Evolutionary conservation across 2,329 filamentous ascomycete genomes (phyloP), one percentile per base, ranked within the genome.

Genomic region (Calonectria ilicicola): DNA sequence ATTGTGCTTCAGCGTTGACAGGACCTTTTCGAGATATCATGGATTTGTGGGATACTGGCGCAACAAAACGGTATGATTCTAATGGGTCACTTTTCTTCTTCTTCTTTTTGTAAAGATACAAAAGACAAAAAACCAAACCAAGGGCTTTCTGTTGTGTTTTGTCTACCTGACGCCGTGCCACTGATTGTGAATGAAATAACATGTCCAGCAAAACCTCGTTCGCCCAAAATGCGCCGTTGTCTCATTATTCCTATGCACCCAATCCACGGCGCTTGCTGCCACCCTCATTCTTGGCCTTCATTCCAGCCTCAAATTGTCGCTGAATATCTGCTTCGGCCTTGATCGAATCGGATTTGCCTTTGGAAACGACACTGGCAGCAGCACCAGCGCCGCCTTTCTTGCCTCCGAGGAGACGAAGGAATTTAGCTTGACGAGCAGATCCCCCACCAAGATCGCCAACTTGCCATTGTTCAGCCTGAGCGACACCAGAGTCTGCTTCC

Each of bases 291-390:
- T 91, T 91, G 83, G 88, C 87, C 77, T 85, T 86, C 81, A 91
- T 89, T 32, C 90, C 89, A 12, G 83, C 82, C 72, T 90, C 86
- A 72, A 89, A 92, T 77, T 92, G 90, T 72, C 85, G 85, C 81
- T 90, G 88, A 26, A 92, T 86, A 53, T 91, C 89, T 32, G 85
- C 84, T 74, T 90, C 86, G 35, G 87, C 85, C 75, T 85, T 84
- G 69, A 77, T 83, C 44, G 80, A 84, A 74, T 82, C 79, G 9
- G 81, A 77, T 77, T 82, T 78, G 77, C 73, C 75, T 76, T 82
- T 78, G 64, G 71, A 67, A 26, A 74, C 49, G 14, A 75, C 72
- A 2, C 76, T 67, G 0, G 77, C 70, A 32, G 78, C 80, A 19
- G 75, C 79, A 38, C n/a, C 12, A 35, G 79, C 81, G 23, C 84